phyloP scores from a whole-genome alignment of 2,329 filamentous ascomycete genomes.

The Juglanconis oblonga region DNA sequence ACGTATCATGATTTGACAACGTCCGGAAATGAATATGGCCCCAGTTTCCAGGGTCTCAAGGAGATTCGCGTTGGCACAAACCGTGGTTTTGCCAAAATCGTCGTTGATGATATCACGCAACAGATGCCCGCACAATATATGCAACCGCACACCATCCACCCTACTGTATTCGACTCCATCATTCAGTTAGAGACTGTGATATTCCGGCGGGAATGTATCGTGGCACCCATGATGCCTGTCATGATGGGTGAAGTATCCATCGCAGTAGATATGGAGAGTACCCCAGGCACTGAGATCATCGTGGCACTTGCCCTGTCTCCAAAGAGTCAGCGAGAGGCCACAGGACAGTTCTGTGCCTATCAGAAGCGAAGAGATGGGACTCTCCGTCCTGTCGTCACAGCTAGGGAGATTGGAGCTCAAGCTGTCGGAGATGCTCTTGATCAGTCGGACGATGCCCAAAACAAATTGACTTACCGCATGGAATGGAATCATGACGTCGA shows the following conservation, averaged over 20 bases:
- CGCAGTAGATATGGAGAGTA: not conserved
- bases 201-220: slow-evolving; percentile 9
- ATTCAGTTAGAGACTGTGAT: not conserved
- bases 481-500: slow-evolving; percentile 16
- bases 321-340: not conserved
- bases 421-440: slow-evolving; percentile 2
- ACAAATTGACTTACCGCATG: slow-evolving; percentile 15
- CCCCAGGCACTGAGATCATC: slow-evolving; percentile 15
- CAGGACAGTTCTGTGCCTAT: slow-evolving; percentile 5
- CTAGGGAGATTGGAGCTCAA: not conserved
- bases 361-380: slow-evolving; percentile 7
- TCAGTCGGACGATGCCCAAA: not conserved
- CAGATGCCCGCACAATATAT: not conserved
- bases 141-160: slow-evolving; percentile 7
- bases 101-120: not conserved
- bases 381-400: slow-evolving; percentile 4
- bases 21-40: slow-evolving; percentile 11
- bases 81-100: not conserved
- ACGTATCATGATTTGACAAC: not conserved
- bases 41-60: slow-evolving; percentile 1
- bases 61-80: not conserved
- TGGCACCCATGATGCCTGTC: slow-evolving; percentile 15
- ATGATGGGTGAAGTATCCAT: slow-evolving; percentile 12
- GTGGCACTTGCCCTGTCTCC: slow-evolving; percentile 10
- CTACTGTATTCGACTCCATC: slow-evolving; percentile 1